phyloP scores from a whole-genome alignment of 129 eudicot genomes.

The Chrysanthemum seticuspe region DNA sequence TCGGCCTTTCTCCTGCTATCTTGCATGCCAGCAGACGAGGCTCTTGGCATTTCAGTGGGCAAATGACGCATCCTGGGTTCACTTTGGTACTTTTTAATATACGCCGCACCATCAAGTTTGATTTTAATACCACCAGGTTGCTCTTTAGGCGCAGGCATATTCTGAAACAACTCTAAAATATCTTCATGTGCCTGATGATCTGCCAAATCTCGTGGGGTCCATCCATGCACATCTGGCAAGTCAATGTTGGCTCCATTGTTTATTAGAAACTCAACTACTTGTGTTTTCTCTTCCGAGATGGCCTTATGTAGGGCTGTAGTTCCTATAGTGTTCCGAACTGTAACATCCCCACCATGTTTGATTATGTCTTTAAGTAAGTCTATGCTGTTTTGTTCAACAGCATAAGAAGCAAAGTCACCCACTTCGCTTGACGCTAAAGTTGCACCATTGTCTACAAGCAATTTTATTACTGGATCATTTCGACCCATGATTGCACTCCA shows the following conservation, averaged over 20 bases:
- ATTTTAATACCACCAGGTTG: conserved; percentile 11
- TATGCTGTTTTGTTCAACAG: conserved; percentile 59
- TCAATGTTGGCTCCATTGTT: conserved; percentile 72
- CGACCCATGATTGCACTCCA: conserved; percentile 74
- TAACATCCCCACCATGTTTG: conserved; percentile 64
- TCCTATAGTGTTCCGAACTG: conserved; percentile 41
- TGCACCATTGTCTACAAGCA: conserved; percentile 74
- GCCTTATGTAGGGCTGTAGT: conserved; percentile 90
- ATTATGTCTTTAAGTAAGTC: conserved; percentile 61
- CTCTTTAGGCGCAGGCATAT: conserved; percentile 27
- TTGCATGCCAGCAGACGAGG: conserved; percentile 24
- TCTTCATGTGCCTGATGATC: conserved; percentile 71
- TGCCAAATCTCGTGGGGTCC: conserved; percentile 83
- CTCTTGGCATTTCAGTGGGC: conserved; percentile 21
- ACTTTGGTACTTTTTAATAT: conserved; percentile 56
- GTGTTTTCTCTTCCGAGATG: conserved; percentile 53
- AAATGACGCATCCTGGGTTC: conserved; percentile 46
- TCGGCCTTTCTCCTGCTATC: conserved; percentile 33
- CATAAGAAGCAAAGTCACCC: conserved; percentile 58
- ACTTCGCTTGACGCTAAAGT: conserved; percentile 59
- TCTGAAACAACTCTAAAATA: conserved; percentile 44
- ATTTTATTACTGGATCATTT: conserved; percentile 50
- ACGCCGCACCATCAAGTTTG: conserved; percentile 33
- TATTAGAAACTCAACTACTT: conserved; percentile 59
- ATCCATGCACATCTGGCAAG: conserved; percentile 66